phyloP scores from a whole-genome alignment of 345 rosid genomes.

The Euphorbia lathyris region DNA sequence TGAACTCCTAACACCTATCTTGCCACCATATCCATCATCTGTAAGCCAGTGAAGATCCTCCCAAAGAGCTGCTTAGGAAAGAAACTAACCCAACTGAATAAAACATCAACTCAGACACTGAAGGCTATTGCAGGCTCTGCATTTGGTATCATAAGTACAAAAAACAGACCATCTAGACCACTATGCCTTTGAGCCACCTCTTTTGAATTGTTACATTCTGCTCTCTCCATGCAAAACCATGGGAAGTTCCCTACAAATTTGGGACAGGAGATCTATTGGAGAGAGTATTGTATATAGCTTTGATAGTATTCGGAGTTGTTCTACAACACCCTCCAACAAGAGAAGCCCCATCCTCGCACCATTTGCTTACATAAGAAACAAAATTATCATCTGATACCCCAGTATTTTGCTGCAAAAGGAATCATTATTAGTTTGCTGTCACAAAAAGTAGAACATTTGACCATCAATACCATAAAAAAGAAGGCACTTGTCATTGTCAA shows the following conservation, averaged over 20 bases:
- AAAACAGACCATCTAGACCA: not conserved
- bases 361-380: slow-evolving; percentile 59
- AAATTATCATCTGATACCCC: slow-evolving; percentile 71
- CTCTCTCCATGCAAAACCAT: not conserved
- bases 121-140: not conserved
- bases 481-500: not conserved
- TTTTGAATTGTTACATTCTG: slow-evolving; percentile 1
- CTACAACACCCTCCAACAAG: slow-evolving; percentile 54
- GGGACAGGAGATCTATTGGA: slow-evolving; percentile 28
- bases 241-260: slow-evolving; percentile 2
- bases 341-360: slow-evolving; percentile 68
- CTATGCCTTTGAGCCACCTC: not conserved
- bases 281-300: slow-evolving; percentile 49
- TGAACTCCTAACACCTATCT: not conserved
- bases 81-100: not conserved
- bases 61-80: not conserved
- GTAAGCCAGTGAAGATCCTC: not conserved
- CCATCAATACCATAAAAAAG: not conserved
- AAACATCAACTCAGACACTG: not conserved
- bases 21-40: not conserved
- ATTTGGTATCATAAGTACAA: not conserved
- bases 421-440: not conserved
- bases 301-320: slow-evolving; percentile 66
- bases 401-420: slow-evolving; percentile 54
- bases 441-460: not conserved